Percentiles rank a stretch among this genome's conserved stretches.
These are phyloP conservation scores for Hypoxylon sp. DNA, from an alignment of 2,329 filamentous ascomycete species.

Conservation along the genomic window DNA sequence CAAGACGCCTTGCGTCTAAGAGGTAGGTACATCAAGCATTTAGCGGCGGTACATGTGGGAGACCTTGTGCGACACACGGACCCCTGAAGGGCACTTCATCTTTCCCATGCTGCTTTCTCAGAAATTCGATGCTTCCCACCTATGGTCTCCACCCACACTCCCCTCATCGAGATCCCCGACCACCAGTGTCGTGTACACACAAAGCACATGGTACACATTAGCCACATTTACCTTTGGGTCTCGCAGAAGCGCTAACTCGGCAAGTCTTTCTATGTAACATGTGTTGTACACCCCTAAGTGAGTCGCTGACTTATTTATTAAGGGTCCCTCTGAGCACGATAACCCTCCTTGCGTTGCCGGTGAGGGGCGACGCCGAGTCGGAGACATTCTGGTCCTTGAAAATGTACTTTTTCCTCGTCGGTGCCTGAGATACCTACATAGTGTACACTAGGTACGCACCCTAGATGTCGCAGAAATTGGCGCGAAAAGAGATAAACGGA, in stretches of 20 bases:
- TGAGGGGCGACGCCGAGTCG: conserved; percentile 10
- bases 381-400: neutral
- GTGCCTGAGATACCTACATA: conserved; percentile 3
- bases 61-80: conserved; percentile 42
- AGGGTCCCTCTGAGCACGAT: conserved; percentile 16
- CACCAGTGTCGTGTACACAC: conserved; percentile 39
- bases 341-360: conserved; percentile 5
- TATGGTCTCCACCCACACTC: conserved; percentile 26
- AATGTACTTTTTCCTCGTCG: neutral
- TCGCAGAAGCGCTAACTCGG: conserved; percentile 37
- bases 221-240: conserved; percentile 31
- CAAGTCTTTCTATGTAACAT: conserved; percentile 32
- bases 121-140: conserved; percentile 48
- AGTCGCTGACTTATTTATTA: conserved; percentile 32
- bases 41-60: conserved; percentile 43
- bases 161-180: conserved; percentile 49
- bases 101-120: conserved; percentile 46
- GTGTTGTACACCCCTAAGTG: neutral
- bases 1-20: conserved; percentile 28
- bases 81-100: conserved; percentile 48
- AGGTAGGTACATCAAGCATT: conserved; percentile 33
- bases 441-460: conserved; percentile 3
- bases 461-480: conserved; percentile 11
- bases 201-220: conserved; percentile 39
- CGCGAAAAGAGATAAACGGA: conserved; percentile 20